Evolutionary conservation across 257 asterid genomes (phyloP).

Genomic region (Salvia splendens): DNA sequence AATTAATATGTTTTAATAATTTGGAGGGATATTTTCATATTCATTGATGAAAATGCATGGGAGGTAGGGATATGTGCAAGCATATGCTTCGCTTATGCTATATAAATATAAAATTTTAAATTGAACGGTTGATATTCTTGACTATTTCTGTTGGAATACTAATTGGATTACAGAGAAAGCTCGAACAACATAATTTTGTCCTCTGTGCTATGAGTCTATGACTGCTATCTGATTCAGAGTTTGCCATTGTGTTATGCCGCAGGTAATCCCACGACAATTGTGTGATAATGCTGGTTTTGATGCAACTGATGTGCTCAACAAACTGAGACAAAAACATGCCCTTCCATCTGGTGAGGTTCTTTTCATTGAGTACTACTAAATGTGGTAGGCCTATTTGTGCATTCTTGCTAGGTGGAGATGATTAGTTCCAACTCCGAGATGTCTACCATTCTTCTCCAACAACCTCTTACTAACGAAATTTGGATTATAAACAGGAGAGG

Average conservation of each 20-base stretch:
- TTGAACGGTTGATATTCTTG: neutral
- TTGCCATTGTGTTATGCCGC: neutral
- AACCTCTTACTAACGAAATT: slow-evolving; percentile 19
- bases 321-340: slow-evolving; percentile 94
- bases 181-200: neutral
- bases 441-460: neutral
- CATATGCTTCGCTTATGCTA: neutral
- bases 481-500: slow-evolving; percentile 45
- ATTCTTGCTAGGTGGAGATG: slow-evolving; percentile 11
- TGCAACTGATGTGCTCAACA: slow-evolving; percentile 95
- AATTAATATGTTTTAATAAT: neutral
- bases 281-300: slow-evolving; percentile 70
- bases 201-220: neutral
- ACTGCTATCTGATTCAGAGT: slow-evolving; percentile 5
- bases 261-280: slow-evolving; percentile 53
- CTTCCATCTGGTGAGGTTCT: slow-evolving; percentile 74
- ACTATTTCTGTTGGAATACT: neutral
- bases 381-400: neutral
- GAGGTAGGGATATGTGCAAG: neutral
- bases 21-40: neutral
- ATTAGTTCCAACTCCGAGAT: neutral
- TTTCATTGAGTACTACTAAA: neutral
- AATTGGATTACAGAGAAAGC: neutral
- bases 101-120: slow-evolving; percentile 3
- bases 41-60: neutral